Percentiles rank a stretch among this genome's conserved stretches.
Evolutionary conservation across 345 rosid genomes (phyloP).

Genomic region (Linum tenue): DNA sequence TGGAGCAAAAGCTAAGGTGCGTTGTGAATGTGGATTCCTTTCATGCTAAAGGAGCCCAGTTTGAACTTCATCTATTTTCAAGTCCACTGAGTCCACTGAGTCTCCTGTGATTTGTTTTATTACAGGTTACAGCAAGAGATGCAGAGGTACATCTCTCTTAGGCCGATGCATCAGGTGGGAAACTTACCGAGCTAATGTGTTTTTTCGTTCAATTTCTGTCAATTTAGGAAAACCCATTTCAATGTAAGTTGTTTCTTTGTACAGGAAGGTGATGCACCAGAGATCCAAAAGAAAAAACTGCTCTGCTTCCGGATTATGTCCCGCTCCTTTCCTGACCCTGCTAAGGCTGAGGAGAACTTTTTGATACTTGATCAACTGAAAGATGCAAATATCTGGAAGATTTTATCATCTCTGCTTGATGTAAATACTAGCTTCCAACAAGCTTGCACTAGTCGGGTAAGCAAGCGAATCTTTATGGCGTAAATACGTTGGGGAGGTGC

Average conservation of each 20-base stretch:
- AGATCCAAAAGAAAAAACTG: conserved; percentile 66
- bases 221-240: conserved; percentile 3
- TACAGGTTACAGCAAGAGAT: conserved; percentile 97
- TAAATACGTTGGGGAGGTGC: not conserved
- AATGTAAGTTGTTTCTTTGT: conserved; percentile 12
- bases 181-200: conserved; percentile 9
- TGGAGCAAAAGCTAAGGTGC: conserved; percentile 96
- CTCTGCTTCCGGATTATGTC: conserved; percentile 82
- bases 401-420: conserved; percentile 59
- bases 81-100: conserved; percentile 28
- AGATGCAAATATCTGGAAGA: conserved; percentile 91
- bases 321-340: conserved; percentile 77
- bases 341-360: conserved; percentile 80
- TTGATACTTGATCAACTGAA: conserved; percentile 86
- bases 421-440: conserved; percentile 46
- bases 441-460: conserved; percentile 60
- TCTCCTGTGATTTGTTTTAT: conserved; percentile 27
- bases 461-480: conserved; percentile 15
- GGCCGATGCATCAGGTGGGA: conserved; percentile 80
- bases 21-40: conserved; percentile 13
- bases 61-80: conserved; percentile 12
- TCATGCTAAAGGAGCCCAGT: conserved; percentile 14
- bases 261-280: conserved; percentile 78
- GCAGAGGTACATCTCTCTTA: conserved; percentile 72
- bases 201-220: conserved; percentile 3